Base-by-base conservation (phyloP, 208 protist species). In the Wallacemonas sp. region DNA sequence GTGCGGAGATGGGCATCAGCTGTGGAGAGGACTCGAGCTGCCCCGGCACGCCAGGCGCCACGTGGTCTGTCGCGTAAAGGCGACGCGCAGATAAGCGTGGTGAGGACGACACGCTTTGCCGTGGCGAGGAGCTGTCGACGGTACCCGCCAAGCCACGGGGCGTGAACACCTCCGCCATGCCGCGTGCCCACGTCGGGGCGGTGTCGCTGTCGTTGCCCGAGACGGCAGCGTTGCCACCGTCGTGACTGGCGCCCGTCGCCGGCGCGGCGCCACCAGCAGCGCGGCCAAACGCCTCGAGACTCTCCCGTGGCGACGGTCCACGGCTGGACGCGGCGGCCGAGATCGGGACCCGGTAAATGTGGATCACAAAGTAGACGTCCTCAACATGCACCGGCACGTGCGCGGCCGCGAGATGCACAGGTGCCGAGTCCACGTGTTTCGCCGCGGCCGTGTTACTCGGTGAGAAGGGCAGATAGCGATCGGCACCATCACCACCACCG, bases 311-410 rank as follows among this genome's bases (percentile, higher is more conserved):
- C 4, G 57, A 49, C 4, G 57, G 41, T 4, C 38, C 44, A 36
- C 27, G 46, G 23, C 39, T 27, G 17, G 61, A 56, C 16, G 24
- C 29, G 27, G 54, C 17, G 1, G 62, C 54, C 16, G 68, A 46
- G 9, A 29, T 16, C n/a, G 60, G 55, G 3, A 30, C 39, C 2
- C 84, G 78, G 47, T 94, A 80, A 21, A 92, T 56, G 34, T 90
- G 65, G 8, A 94, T 26, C 33, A 94, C 61, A 23, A 94, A 12
- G 49, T 90, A 91, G 54, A 85, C 78, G 36, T 78, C 74, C 6
- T 69, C 68, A 6, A 78, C 46, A 0, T 60, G 46, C 11, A 90
- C 32, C 1, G 70, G 54, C 26, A 85, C 70, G 29, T 76, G 64
- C 3, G 68, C 3, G 26, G 64, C 55, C 4, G 68, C 67, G 12